Percentiles rank a stretch among this genome's conserved stretches.
Evolutionary conservation across 1,139 yeast species (phyloP).

Genomic region (Zygosaccharomyces sapae): DNA sequence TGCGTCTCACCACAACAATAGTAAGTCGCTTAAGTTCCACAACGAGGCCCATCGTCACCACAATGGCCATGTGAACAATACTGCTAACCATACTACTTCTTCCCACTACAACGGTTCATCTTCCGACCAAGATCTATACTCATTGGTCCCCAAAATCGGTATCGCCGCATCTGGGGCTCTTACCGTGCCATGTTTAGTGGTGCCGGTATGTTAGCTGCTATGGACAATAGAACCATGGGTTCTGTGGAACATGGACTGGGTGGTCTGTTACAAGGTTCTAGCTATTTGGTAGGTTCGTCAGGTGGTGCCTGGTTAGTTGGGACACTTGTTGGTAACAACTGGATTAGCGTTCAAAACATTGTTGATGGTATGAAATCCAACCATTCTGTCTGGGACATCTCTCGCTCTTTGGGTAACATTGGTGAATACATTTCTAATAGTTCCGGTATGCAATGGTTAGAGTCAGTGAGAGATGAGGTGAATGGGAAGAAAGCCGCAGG

Average conservation of each 20-base stretch:
- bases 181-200: slow-evolving; percentile 87
- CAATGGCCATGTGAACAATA: background rate
- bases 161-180: slow-evolving; percentile 90
- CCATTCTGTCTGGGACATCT: slow-evolving; percentile 64
- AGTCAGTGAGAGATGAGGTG: slow-evolving; percentile 33
- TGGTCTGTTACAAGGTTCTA: slow-evolving; percentile 35
- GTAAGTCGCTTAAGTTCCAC: slow-evolving; percentile 29
- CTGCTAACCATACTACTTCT: background rate
- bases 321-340: slow-evolving; percentile 68
- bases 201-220: slow-evolving; percentile 81
- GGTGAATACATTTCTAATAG: slow-evolving; percentile 43
- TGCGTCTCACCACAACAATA: slow-evolving; percentile 6
- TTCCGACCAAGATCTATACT: slow-evolving; percentile 34
- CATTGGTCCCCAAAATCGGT: slow-evolving; percentile 44
- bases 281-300: slow-evolving; percentile 74
- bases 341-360: slow-evolving; percentile 63
- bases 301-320: slow-evolving; percentile 90
- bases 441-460: slow-evolving; percentile 52
- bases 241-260: slow-evolving; percentile 64
- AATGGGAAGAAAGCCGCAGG: slow-evolving; percentile 62
- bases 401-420: slow-evolving; percentile 48
- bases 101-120: background rate
- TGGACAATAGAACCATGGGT: slow-evolving; percentile 67
- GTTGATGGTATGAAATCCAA: slow-evolving; percentile 41
- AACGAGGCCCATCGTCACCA: background rate